phyloP scores from a whole-genome alignment of 352 stramenopile species.

The Globisporangium okanoganense region DNA sequence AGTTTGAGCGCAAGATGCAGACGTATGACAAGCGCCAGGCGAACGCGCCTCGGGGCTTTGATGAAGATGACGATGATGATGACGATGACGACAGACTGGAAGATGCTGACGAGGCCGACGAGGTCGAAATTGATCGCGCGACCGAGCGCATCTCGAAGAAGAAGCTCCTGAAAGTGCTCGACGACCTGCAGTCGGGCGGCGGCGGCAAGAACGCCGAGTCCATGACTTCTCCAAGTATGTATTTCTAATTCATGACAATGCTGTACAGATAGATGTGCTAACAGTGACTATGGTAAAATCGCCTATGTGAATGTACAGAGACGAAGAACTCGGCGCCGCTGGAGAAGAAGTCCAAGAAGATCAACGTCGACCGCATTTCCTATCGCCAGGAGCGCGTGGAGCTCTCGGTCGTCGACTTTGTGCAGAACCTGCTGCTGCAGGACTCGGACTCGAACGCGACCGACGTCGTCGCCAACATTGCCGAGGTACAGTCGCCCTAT shows the following conservation, averaged over 20 bases:
- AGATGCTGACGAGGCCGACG: constrained; percentile 18
- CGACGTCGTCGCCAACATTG: constrained; percentile 62
- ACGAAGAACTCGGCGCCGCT: constrained; percentile 64
- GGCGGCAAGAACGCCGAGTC: constrained; percentile 43
- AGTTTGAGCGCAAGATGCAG: constrained; percentile 64
- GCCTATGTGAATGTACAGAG: constrained; percentile 26
- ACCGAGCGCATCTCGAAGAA: constrained; percentile 68
- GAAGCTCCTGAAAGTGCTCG: constrained; percentile 65
- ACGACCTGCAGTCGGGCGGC: constrained; percentile 47
- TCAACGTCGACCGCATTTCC: constrained; percentile 57
- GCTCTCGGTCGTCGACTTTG: constrained; percentile 56
- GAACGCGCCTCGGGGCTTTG: constrained; percentile 15
- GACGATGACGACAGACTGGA: constrained; percentile 22
- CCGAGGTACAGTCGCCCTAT: constrained; percentile 38
- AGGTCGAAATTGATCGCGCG: constrained; percentile 55
- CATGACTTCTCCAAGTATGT: constrained; percentile 26
- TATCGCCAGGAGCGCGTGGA: constrained; percentile 75
- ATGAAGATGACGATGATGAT: constrained; percentile 11
- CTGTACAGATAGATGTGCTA: too few relatives aligned
- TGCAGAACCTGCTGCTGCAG: constrained; percentile 66
- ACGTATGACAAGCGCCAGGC: constrained; percentile 39
- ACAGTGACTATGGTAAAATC: neutral
- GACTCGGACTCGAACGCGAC: constrained; percentile 53
- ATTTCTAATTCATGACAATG: neutral
- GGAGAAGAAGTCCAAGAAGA: constrained; percentile 67